Conservation (phyloP, 805 yeast genomes). For the Nakazawaea holstii region DNA sequence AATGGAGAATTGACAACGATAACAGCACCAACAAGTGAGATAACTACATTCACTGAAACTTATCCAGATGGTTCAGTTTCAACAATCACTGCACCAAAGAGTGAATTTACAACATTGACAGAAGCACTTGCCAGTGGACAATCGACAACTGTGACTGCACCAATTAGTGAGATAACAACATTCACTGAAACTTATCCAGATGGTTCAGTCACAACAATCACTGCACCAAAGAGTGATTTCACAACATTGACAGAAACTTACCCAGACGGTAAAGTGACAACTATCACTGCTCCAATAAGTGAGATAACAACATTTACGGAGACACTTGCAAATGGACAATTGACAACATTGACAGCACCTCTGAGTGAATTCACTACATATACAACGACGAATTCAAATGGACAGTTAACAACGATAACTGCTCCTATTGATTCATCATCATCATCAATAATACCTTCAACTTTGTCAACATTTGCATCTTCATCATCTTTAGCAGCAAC, state of each 20-base stretch:
- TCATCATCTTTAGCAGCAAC: not conserved
- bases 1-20: not conserved
- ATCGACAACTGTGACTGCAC: too few species aligned
- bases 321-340: not conserved
- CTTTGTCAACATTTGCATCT: not conserved
- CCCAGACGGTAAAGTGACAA: not conserved
- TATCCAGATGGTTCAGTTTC: not conserved
- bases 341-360: conserved; percentile 2
- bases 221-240: not conserved
- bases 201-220: not conserved
- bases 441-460: not conserved
- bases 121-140: not conserved
- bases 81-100: not conserved
- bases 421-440: not conserved
- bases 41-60: not conserved
- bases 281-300: too few species aligned
- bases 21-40: not conserved
- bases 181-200: not conserved
- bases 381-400: not conserved
- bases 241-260: not conserved
- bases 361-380: not conserved
- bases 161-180: not conserved
- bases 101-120: not conserved
- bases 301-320: not conserved
- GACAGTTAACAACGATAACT: not conserved